Conservation (phyloP, 306 rosid species). For the Rosa chinensis region DNA sequence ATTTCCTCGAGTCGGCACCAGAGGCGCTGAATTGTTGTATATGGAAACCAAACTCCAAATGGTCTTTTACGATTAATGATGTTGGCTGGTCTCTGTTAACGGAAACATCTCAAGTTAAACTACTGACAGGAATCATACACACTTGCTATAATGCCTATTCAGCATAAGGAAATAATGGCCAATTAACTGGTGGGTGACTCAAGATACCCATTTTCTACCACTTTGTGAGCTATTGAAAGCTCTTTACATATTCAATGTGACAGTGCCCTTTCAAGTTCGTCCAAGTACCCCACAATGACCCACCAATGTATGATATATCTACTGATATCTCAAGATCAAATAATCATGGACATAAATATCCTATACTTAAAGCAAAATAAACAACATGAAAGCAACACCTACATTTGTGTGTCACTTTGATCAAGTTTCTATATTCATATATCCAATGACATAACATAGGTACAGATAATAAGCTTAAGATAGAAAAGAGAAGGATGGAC, state of each 20-base stretch:
- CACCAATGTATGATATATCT: background rate
- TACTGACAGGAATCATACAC: background rate
- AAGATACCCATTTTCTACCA: background rate
- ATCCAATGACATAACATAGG: background rate
- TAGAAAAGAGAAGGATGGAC: constrained; percentile 15
- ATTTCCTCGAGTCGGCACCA: constrained; percentile 73
- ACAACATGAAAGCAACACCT: background rate
- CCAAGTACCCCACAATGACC: background rate
- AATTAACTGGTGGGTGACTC: background rate
- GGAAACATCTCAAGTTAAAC: constrained; percentile 6
- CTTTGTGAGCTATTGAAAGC: background rate
- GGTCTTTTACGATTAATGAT: constrained; percentile 72
- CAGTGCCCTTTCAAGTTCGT: background rate
- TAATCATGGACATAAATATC: background rate
- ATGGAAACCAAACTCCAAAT: constrained; percentile 85
- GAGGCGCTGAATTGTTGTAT: constrained; percentile 71
- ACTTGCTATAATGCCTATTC: background rate
- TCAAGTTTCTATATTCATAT: background rate
- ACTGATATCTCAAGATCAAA: background rate
- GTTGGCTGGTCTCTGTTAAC: constrained; percentile 72
- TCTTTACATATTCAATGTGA: background rate
- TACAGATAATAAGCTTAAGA: background rate
- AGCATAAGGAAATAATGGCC: background rate
- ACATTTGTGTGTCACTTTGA: background rate
- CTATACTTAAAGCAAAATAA: background rate